phyloP scores from a whole-genome alignment of 352 stramenopile species.

The Thraustochytrium striatum region DNA sequence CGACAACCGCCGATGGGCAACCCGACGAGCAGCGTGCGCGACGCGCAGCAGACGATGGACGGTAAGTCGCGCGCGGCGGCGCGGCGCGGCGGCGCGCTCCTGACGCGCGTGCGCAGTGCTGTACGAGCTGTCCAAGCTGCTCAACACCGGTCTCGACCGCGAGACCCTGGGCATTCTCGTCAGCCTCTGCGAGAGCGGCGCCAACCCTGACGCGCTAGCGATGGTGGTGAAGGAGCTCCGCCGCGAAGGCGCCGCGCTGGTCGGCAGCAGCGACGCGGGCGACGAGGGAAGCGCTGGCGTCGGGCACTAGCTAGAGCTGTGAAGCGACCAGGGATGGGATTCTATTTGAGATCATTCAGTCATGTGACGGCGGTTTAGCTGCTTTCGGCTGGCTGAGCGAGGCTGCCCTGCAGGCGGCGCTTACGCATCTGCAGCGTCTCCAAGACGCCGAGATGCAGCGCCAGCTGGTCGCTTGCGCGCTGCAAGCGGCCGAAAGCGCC shows the following conservation, averaged over 20 bases:
- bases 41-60: not conserved
- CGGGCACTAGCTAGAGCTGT: not conserved
- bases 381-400: not conserved
- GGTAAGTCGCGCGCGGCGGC: not conserved
- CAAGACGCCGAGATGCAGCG: not conserved
- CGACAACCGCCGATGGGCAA: too few species aligned
- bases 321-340: not conserved
- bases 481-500: not conserved
- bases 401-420: not conserved
- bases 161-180: slow-evolving; percentile 77
- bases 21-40: not conserved
- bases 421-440: slow-evolving; percentile 10
- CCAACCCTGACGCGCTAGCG: slow-evolving; percentile 76
- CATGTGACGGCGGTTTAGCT: not conserved
- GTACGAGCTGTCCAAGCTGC: slow-evolving; percentile 40
- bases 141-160: slow-evolving; percentile 75
- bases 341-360: not conserved
- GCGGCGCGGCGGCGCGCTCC: too few species aligned
- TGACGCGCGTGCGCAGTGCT: slow-evolving; percentile 3
- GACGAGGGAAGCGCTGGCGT: not conserved
- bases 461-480: not conserved
- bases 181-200: slow-evolving; percentile 73
- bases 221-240: slow-evolving; percentile 73
- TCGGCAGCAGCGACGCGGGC: not conserved
- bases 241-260: slow-evolving; percentile 19